These are phyloP conservation scores for Spongospora subterranea DNA, from an alignment of 208 protist species.

Conservation along the genomic window DNA sequence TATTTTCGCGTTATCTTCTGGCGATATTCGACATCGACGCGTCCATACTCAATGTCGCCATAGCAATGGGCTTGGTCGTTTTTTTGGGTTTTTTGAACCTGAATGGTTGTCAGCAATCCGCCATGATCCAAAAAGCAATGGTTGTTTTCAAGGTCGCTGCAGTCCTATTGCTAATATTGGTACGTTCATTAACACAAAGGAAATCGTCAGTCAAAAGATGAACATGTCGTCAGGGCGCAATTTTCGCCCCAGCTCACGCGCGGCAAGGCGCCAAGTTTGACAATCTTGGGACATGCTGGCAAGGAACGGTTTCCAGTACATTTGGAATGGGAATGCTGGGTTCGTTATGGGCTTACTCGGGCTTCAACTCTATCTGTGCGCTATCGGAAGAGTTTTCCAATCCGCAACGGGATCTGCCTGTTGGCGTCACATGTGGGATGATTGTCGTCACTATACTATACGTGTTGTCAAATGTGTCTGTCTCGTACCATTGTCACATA, in stretches of 20 bases:
- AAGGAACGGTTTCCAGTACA: not conserved
- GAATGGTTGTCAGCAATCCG: not conserved
- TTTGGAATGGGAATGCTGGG: not conserved
- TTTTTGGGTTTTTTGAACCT: not conserved
- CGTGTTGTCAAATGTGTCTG: not conserved
- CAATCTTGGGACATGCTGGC: not conserved
- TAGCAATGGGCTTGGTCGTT: slow-evolving; percentile 14
- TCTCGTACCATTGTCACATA: not conserved
- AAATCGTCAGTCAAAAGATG: not conserved
- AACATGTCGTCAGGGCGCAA: not conserved
- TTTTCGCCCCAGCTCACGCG: not conserved
- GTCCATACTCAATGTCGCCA: not conserved
- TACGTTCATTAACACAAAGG: not conserved
- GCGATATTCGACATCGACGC: slow-evolving; percentile 7
- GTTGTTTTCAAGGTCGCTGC: slow-evolving; percentile 46
- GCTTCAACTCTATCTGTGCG: slow-evolving; percentile 32
- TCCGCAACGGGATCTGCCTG: not conserved
- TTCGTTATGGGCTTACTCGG: not conserved
- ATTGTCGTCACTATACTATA: not conserved
- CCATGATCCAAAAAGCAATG: slow-evolving; percentile 21
- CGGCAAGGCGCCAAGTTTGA: not conserved
- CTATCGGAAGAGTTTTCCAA: slow-evolving; percentile 43
- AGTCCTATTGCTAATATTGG: not conserved
- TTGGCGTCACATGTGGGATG: not conserved
- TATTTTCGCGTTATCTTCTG: not conserved